A percentile compares a stretch with the other conserved stretches of the same genome.
These are phyloP conservation scores for Fusarium pilosicola DNA, from an alignment of 2,329 filamentous ascomycete genomes.

Conservation along the genomic window DNA sequence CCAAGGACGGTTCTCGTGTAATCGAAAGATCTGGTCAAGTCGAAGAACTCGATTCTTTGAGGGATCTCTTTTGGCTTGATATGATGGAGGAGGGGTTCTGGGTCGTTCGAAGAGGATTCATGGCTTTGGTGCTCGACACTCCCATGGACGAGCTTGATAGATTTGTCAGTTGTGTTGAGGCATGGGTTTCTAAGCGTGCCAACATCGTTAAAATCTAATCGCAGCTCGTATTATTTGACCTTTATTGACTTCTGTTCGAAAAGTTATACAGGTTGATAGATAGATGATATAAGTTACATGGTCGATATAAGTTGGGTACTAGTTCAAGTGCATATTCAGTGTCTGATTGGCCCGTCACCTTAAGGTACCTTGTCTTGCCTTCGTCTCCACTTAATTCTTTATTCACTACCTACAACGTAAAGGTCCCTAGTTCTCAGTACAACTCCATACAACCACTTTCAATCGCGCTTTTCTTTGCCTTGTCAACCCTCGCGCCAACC, in stretches of 20 bases:
- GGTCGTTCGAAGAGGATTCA: constrained; percentile 53
- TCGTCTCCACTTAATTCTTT: constrained; percentile 15
- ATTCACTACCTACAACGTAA: not conserved
- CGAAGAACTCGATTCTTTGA: constrained; percentile 47
- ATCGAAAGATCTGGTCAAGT: constrained; percentile 46
- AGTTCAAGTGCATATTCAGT: not conserved
- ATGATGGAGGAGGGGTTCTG: constrained; percentile 58
- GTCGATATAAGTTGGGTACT: not conserved
- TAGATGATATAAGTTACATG: no score
- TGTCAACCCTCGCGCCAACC: constrained; percentile 24
- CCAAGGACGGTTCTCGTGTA: constrained; percentile 41
- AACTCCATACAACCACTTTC: not conserved
- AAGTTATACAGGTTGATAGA: not conserved
- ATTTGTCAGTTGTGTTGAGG: constrained; percentile 51
- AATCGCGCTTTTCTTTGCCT: constrained; percentile 35
- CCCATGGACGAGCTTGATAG: constrained; percentile 52
- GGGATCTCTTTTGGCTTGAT: constrained; percentile 58
- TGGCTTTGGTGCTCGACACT: constrained; percentile 54
- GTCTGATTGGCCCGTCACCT: constrained; percentile 33
- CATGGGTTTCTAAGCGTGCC: constrained; percentile 47
- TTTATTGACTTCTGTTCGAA: not conserved
- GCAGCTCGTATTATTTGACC: no score
- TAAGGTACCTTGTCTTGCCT: not conserved
- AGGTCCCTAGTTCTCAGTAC: constrained; percentile 1
- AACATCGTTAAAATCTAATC: constrained; percentile 26